Evolutionary conservation across 495 filamentous ascomycete genomes (phyloP).

Genomic region (Jackrogersella multiformis): DNA sequence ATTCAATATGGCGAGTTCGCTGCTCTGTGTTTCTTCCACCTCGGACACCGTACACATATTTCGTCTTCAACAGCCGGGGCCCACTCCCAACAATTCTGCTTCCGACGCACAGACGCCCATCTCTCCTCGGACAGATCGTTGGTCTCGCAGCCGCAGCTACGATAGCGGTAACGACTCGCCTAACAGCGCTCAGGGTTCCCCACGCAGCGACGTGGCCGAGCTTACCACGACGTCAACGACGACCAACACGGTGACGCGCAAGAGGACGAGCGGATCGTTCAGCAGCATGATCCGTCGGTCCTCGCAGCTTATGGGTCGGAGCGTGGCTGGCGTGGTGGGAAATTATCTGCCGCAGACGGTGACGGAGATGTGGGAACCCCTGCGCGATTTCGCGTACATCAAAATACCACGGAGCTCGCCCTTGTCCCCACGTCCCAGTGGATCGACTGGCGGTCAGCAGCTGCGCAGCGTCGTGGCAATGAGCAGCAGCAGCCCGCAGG

Average conservation of each 20-base stretch:
- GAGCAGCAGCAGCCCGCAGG: conserved; percentile 89
- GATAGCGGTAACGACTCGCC: conserved; percentile 60
- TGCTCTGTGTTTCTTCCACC: conserved; percentile 93
- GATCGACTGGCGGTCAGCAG: conserved; percentile 39
- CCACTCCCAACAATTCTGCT: conserved; percentile 39
- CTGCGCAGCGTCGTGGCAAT: conserved; percentile 92
- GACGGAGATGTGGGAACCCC: conserved; percentile 96
- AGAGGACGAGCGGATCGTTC: conserved; percentile 71
- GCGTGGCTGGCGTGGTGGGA: conserved; percentile 85
- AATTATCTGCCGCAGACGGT: conserved; percentile 92
- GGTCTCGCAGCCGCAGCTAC: conserved; percentile 57
- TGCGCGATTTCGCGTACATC: conserved; percentile 94
- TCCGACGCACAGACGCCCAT: conserved; percentile 42
- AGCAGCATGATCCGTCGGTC: conserved; percentile 94
- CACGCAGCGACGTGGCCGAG: conserved; percentile 54
- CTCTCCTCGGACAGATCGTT: conserved; percentile 56
- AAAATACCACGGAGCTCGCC: conserved; percentile 77
- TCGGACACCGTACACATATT: conserved; percentile 99
- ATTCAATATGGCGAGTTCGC: conserved; percentile 93
- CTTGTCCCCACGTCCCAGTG: conserved; percentile 50
- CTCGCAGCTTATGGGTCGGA: conserved; percentile 92
- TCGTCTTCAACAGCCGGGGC: conserved; percentile 63
- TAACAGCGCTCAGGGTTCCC: conserved; percentile 53
- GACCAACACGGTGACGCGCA: conserved; percentile 54
- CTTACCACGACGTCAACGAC: conserved; percentile 46